Percentiles rank a stretch among this genome's conserved stretches.
Evolutionary conservation across 73 alveolate genomes (phyloP).

Genomic region (Paramecium tetraurelia): DNA sequence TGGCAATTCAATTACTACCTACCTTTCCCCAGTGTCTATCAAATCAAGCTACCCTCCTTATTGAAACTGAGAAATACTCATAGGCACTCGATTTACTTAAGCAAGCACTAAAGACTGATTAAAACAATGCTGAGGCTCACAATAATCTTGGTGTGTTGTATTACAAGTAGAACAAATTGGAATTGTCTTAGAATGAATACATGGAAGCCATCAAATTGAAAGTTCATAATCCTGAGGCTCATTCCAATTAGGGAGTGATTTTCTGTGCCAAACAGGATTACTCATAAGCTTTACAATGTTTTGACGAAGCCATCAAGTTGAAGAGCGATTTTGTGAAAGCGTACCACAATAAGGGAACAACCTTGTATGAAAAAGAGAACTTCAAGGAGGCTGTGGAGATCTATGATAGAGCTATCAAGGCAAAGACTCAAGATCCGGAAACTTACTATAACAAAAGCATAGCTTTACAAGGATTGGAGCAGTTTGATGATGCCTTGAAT

Average conservation of each 20-base stretch:
- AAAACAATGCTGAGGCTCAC: slow-evolving; percentile 16
- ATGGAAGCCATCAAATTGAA: slow-evolving; percentile 24
- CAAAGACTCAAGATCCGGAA: slow-evolving; percentile 28
- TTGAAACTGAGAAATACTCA: neutral
- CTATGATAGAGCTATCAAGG: slow-evolving; percentile 6
- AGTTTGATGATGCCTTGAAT: slow-evolving; percentile 45
- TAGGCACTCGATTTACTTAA: neutral
- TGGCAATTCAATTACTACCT: neutral
- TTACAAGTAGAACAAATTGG: neutral
- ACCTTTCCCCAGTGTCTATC: slow-evolving; percentile 1
- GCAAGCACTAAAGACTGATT: neutral
- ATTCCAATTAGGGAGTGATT: slow-evolving; percentile 40
- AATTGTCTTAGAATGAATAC: neutral
- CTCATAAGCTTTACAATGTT: slow-evolving; percentile 18
- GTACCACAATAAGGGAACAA: slow-evolving; percentile 41
- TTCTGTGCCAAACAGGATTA: neutral
- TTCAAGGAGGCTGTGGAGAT: slow-evolving; percentile 33
- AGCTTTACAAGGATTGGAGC: neutral
- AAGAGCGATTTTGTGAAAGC: slow-evolving; percentile 52
- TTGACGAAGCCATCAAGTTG: slow-evolving; percentile 54
- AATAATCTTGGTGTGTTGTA: slow-evolving; percentile 27
- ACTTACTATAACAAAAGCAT: slow-evolving; percentile 18
- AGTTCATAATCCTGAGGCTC: slow-evolving; percentile 44
- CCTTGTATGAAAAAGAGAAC: neutral
- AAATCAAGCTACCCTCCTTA: neutral